phyloP scores from a whole-genome alignment of 768 basidiomycete genomes.

The Trametes maxima region DNA sequence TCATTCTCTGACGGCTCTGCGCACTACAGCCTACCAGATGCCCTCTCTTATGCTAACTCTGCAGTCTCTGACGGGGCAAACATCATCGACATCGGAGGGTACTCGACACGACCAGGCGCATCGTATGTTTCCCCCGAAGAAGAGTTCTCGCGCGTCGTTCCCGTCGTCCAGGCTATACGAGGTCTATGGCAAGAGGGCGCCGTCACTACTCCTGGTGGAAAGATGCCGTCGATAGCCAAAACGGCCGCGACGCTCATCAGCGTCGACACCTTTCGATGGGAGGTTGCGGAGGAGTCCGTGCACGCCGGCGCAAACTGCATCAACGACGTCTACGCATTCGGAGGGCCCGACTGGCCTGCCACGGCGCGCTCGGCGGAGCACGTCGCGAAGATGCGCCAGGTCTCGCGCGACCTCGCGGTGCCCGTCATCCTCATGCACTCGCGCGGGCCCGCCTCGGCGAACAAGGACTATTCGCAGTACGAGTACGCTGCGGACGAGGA shows the following conservation, averaged over 20 bases:
- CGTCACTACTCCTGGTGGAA: slow-evolving; percentile 1
- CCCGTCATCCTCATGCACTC: slow-evolving; percentile 96
- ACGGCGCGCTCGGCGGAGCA: slow-evolving; percentile 38
- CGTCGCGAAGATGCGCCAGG: slow-evolving; percentile 61
- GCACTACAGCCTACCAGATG: slow-evolving; percentile 53
- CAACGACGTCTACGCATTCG: slow-evolving; percentile 89
- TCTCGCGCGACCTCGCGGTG: slow-evolving; percentile 63
- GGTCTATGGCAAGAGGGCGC: slow-evolving; percentile 23
- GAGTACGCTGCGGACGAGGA: slow-evolving; percentile 41
- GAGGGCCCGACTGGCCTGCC: slow-evolving; percentile 56
- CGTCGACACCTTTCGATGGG: slow-evolving; percentile 86
- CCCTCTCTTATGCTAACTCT: slow-evolving; percentile 51
- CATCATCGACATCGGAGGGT: slow-evolving; percentile 92
- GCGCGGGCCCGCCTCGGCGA: slow-evolving; percentile 74
- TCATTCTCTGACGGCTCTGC: slow-evolving; percentile 90
- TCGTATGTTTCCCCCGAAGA: slow-evolving; percentile 65
- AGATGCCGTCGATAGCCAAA: not conserved
- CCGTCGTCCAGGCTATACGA: slow-evolving; percentile 65
- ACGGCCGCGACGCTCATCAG: slow-evolving; percentile 57
- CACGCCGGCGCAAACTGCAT: slow-evolving; percentile 87
- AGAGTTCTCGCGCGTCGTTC: slow-evolving; percentile 73
- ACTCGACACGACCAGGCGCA: slow-evolving; percentile 87
- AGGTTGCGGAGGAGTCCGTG: slow-evolving; percentile 76
- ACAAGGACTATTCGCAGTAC: slow-evolving; percentile 66
- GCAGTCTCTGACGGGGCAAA: slow-evolving; percentile 62